phyloP scores from a whole-genome alignment of 1,284 basidiomycete species.

The Rhodotorula sp. region DNA sequence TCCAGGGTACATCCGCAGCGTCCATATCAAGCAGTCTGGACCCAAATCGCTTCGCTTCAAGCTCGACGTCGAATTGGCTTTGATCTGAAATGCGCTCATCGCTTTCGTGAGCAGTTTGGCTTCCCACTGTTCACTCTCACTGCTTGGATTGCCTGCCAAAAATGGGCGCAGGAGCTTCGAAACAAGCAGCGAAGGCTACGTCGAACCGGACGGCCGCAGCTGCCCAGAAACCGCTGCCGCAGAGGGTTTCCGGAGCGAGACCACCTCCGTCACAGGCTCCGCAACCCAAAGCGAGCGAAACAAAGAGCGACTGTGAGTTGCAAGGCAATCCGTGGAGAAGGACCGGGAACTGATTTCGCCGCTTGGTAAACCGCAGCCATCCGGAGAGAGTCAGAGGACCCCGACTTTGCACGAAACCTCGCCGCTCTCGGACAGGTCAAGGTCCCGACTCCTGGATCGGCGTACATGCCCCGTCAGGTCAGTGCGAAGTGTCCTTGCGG shows the following conservation, averaged over 20 bases:
- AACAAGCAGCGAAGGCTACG: neutral
- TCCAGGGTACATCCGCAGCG: conserved; percentile 5
- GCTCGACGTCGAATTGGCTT: no score
- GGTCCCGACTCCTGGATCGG: conserved; percentile 11
- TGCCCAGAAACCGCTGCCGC: neutral
- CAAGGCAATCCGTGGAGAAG: neutral
- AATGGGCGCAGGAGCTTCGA: conserved; percentile 7
- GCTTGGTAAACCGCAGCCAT: conserved; percentile 13
- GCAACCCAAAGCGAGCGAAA: conserved; percentile 17
- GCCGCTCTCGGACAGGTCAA: conserved; percentile 25
- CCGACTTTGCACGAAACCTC: conserved; percentile 26
- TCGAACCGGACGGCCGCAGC: neutral
- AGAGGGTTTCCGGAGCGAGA: neutral
- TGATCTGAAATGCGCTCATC: no score
- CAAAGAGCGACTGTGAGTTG: conserved; percentile 29
- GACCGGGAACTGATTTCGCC: neutral
- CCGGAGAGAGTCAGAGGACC: conserved; percentile 25
- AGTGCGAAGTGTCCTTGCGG: neutral
- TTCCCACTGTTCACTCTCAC: neutral
- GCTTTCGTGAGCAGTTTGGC: neutral
- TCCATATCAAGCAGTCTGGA: conserved; percentile 5
- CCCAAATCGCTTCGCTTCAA: no score
- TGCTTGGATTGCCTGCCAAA: neutral
- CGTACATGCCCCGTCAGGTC: neutral
- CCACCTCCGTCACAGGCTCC: neutral